These are phyloP conservation scores for Tremella yokohamensis DNA, from an alignment of 768 basidiomycete species.

Conservation along the genomic window DNA sequence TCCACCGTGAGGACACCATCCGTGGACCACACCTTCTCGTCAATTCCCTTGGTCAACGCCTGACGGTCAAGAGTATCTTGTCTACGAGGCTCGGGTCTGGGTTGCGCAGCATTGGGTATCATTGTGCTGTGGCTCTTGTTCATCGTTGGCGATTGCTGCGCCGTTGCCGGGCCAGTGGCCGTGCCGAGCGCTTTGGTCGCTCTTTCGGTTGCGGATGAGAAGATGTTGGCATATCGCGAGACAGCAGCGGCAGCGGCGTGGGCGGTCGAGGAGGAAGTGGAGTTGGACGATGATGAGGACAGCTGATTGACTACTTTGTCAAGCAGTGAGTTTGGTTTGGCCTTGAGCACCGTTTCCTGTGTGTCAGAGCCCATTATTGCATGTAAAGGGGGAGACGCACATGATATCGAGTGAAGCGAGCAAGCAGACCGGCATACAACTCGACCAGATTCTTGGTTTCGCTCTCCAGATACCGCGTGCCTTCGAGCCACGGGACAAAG, in stretches of 20 bases:
- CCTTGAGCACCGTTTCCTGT: slow-evolving; percentile 57
- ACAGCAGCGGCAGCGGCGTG: slow-evolving; percentile 72
- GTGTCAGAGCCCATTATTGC: neutral
- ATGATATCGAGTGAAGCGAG: slow-evolving; percentile 80
- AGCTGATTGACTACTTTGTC: slow-evolving; percentile 90
- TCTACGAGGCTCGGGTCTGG: slow-evolving; percentile 17
- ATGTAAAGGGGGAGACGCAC: slow-evolving; percentile 55
- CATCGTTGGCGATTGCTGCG: neutral
- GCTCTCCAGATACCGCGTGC: slow-evolving; percentile 81
- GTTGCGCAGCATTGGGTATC: slow-evolving; percentile 56
- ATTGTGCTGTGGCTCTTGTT: neutral
- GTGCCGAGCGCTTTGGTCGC: slow-evolving; percentile 11
- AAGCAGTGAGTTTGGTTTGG: slow-evolving; percentile 61
- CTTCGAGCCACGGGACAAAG: slow-evolving; percentile 90
- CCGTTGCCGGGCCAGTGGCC: slow-evolving; percentile 19
- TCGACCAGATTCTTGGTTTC: slow-evolving; percentile 79
- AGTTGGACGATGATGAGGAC: slow-evolving; percentile 62
- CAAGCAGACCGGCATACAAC: slow-evolving; percentile 69
- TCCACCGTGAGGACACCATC: slow-evolving; percentile 76
- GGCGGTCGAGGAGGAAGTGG: slow-evolving; percentile 39
- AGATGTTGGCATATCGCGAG: slow-evolving; percentile 78
- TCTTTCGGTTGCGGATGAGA: slow-evolving; percentile 30
- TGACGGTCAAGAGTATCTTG: slow-evolving; percentile 25
- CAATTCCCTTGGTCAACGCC: slow-evolving; percentile 48
- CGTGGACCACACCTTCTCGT: slow-evolving; percentile 71